Percentiles rank a stretch among this genome's conserved stretches.
Conservation (phyloP, 2,329 filamentous ascomycete genomes). For the Fusarium brevicatenulatum region DNA sequence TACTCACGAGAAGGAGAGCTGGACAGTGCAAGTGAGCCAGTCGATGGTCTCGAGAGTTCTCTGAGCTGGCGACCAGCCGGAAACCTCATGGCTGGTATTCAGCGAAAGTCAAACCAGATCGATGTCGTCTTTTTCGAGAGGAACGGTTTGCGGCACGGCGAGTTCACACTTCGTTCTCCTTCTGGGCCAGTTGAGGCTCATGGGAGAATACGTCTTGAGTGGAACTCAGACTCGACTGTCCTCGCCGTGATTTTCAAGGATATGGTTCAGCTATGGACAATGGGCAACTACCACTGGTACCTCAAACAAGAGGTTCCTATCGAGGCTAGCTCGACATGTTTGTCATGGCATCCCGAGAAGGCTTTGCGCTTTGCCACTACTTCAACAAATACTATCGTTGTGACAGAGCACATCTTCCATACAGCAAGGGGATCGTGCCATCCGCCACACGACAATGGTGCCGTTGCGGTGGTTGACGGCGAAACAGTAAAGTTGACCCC, state of each 20-base stretch:
- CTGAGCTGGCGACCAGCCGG: constrained; percentile 93
- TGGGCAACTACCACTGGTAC: constrained; percentile 98
- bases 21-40: constrained; percentile 93
- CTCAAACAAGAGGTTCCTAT: constrained; percentile 86
- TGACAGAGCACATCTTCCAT: constrained; percentile 74
- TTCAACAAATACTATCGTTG: constrained; percentile 61
- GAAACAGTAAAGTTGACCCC: constrained; percentile 83
- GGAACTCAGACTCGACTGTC: constrained; percentile 94
- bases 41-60: constrained; percentile 87
- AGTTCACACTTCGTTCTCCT: constrained; percentile 81
- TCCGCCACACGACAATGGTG: constrained; percentile 79
- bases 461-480: constrained; percentile 87
- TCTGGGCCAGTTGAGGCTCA: constrained; percentile 66
- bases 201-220: constrained; percentile 73
- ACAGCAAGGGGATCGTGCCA: constrained; percentile 74
- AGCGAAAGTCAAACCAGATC: constrained; percentile 73
- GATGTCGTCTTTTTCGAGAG: constrained; percentile 96
- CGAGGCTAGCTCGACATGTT: constrained; percentile 44
- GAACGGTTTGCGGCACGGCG: constrained; percentile 95
- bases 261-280: constrained; percentile 92
- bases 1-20: constrained; percentile 91
- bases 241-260: constrained; percentile 82
- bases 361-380: constrained; percentile 73
- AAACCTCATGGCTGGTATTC: constrained; percentile 89
- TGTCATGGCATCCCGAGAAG: constrained; percentile 90